Conservation (phyloP, 768 basidiomycete genomes). For the Lanmaoa pseudosensibilis region DNA sequence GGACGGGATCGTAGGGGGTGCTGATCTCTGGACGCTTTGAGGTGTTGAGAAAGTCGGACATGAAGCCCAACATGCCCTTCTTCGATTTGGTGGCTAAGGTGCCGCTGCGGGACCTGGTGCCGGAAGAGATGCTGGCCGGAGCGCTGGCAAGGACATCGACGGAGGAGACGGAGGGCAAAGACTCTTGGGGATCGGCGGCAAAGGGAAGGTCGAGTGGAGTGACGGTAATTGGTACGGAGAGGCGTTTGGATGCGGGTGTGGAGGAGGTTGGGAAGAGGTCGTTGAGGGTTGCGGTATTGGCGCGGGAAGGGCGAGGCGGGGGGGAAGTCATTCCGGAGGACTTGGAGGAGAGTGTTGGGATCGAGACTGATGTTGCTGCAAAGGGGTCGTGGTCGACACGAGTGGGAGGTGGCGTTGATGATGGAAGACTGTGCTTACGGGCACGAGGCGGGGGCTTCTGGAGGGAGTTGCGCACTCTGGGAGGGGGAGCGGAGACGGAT, state of each 20-base stretch:
- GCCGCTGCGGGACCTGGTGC: conserved; percentile 42
- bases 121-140: conserved; percentile 15
- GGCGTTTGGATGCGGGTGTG: conserved; percentile 46
- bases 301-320: conserved; percentile 78
- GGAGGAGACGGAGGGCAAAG: conserved; percentile 22
- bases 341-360: background rate
- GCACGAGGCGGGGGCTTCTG: conserved; percentile 60
- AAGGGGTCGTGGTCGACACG: conserved; percentile 59
- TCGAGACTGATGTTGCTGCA: conserved; percentile 34
- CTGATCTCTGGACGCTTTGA: conserved; percentile 88
- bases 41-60: conserved; percentile 75
- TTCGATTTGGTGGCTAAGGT: conserved; percentile 45
- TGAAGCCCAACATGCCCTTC: conserved; percentile 63
- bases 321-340: conserved; percentile 41
- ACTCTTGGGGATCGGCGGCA: conserved; percentile 24
- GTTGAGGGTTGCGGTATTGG: conserved; percentile 78
- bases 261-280: conserved; percentile 60
- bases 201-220: conserved; percentile 25
- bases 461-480: conserved; percentile 50
- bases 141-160: conserved; percentile 8
- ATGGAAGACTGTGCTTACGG: conserved; percentile 53
- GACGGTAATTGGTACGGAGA: conserved; percentile 46
- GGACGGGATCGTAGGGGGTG: conserved; percentile 97
- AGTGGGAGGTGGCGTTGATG: conserved; percentile 25
- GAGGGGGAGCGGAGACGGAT: conserved; percentile 15